Base-by-base conservation (phyloP, 1,284 basidiomycete species). In the Rugosomyces carneus region DNA sequence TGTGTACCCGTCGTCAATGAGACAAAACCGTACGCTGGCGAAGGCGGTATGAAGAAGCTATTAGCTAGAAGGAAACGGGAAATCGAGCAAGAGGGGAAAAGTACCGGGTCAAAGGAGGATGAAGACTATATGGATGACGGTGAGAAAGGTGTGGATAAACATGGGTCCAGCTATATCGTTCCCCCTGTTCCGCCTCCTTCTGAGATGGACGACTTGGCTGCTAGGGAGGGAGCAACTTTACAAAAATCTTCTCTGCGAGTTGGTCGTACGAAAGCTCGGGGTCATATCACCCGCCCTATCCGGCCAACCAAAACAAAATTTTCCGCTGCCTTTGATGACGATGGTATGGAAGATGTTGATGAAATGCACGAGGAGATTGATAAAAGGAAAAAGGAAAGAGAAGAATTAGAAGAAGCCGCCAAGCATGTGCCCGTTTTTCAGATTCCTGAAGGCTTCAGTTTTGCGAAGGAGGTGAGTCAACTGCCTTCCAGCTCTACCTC, bases 11-110 rank as follows among this genome's bases (percentile, higher is more conserved):
- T 67, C 16, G 60, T 66, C 15, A 78, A 79, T 53, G 70, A 70
- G 32, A 77, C 71, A 11, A 81, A 88, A 56, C 84, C 84, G 3
- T 88, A 88, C 54, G 79, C 83, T 0, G 84, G 84, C 4, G 75
- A 77, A 51, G 81, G 83, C 39, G 82, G 83, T 0, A 77, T 85
- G 73, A 84, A 81, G 68, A 88, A 81, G 57, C 63, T 86, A 61
- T 62, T 89, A 32, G 79, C 81, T 26, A 73, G 75, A 45, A 62
- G 67, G 27, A 68, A 68, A 45, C 57, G 72, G 47, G 65, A 62
- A 15, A 63, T 63, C 34, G 64, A 65, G 18, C 60, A 61, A 34
- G 57, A 57, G 39, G 46, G 56, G 10, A 47, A 47, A 6, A 40
- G 37, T 7, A n/a, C 29, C 29, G 23, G 51, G 20, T 26, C 13